Evolutionary conservation across 2,329 filamentous ascomycete species (phyloP), one percentile per base, ranked within the genome.

Genomic region (Xylariaceae sp.): DNA sequence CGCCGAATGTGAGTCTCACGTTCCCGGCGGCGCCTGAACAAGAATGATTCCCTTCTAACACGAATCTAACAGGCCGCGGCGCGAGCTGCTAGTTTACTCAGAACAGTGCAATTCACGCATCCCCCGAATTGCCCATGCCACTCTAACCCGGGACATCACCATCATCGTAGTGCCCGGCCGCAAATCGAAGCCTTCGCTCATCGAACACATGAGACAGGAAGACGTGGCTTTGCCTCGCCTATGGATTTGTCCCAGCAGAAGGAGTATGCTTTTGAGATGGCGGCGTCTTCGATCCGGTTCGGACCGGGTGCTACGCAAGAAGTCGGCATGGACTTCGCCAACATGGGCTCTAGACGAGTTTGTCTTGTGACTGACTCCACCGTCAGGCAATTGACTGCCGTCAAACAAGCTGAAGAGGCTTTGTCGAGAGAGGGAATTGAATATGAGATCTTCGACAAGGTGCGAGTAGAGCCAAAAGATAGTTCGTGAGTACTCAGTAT

Each of bases 201-300:
- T 18, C 79, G 77, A 58, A 73, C 70, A 34, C 65, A 76, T 52
- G 70, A 73, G 17, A 71, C 62, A 62, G 70, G 65, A 60, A 74
- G 65, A 65, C 75, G 84, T 39, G 78, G 78, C 53, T 86, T 83
- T 73, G 92, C 90, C n/a, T 93, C 90, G 0, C 90, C 92, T 0
- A 77, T 88, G 34, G 87, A 91, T 68, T 76, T 81, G 7, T 82
- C 83, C 2, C 83, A 86, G 64, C 84, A 92, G 70, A 96, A 95
- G 73, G 94, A 99, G 74, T 99, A 99, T 77, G 94, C 94, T 11
- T 99, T 99, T 72, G 94, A 99, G 74, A 96, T 99, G 93, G 94
- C 94, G 0, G 92, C 94, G 1, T 96, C 90, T 1, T 90, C 88
- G 34, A 97, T 99, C 70, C 86, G 94, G 10, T 99, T 97, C 69